Base-by-base conservation (phyloP, 805 yeast genomes). In the Barnettozyma sp. region DNA sequence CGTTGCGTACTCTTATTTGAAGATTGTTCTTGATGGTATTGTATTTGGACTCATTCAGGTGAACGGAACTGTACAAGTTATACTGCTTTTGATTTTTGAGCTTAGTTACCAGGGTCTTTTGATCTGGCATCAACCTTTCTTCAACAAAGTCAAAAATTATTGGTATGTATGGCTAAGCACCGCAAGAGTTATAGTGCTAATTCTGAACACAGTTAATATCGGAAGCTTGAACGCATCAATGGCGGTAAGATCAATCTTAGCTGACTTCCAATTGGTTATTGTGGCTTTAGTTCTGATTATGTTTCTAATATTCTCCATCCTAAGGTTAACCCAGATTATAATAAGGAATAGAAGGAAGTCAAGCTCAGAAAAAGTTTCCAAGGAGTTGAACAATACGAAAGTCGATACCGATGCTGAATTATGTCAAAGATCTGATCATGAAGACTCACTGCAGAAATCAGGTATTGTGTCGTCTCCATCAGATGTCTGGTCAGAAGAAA, bases 161-260 rank as follows among this genome's bases (percentile, higher is more conserved):
- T 39, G 57, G 49, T 34, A 38, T n/a, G 14, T 66, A 43, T 49
- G 63, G 19, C 46, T 65, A 6, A 64, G 66, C 4, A 29, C 57
- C 6, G 66, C 70, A 2, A 61, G 63, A 32, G 44, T 70, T 4
- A 18, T 68, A 1, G 62, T 65, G 15, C 54, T 72, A 0, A 27
- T 65, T 8, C 44, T 73, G 29, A 65, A 68, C 36, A 55, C 72
- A 7, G 68, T 76, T 1, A 70, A 58, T 38, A 57, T 73, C 22
- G 44, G 49, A 7, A 46, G 52, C 14, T 43, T 73, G 26, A 43
- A 55, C 12, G 40, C 60, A 2, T 48, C 60, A n/a, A 76, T 68
- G 38, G 45, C 51, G 4, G 38, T 46, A 1, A 49, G 73, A 32
- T 62, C 73, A 2, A 54, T 62, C 36, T 58, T 72, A 30, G 70